Conservation (phyloP, 2,329 filamentous ascomycete species). For the Cercospora sojina region DNA sequence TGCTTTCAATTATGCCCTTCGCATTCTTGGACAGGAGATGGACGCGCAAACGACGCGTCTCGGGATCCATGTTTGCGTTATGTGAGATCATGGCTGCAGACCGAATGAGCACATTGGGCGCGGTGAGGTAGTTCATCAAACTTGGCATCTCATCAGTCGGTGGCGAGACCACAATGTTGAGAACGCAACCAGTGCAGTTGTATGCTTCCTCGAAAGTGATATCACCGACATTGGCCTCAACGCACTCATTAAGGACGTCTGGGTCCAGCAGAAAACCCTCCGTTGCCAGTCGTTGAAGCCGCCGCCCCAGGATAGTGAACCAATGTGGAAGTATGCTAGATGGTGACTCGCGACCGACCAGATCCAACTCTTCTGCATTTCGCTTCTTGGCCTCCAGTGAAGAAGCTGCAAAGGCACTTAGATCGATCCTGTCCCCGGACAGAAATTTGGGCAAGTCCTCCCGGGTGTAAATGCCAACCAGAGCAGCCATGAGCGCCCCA, state of each 20-base stretch:
- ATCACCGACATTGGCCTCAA: conserved; percentile 81
- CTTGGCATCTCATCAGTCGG: conserved; percentile 75
- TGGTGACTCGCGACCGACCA: conserved; percentile 44
- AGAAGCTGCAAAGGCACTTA: conserved; percentile 68
- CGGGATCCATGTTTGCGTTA: conserved; percentile 64
- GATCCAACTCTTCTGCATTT: conserved; percentile 11
- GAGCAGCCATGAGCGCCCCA: conserved; percentile 81
- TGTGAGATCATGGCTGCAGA: conserved; percentile 77
- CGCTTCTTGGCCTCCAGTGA: conserved; percentile 33
- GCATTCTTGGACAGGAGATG: conserved; percentile 76
- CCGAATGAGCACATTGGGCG: conserved; percentile 88
- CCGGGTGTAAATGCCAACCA: conserved; percentile 84
- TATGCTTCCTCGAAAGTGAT: conserved; percentile 93
- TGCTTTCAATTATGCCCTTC: conserved; percentile 69
- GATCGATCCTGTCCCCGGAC: conserved; percentile 75
- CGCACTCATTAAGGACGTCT: conserved; percentile 73
- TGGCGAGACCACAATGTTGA: conserved; percentile 89
- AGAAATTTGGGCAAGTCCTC: conserved; percentile 77
- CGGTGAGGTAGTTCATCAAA: conserved; percentile 86
- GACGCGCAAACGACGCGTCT: conserved; percentile 54
- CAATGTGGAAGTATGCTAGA: conserved; percentile 55
- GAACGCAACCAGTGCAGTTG: conserved; percentile 74
- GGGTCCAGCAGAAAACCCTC: conserved; percentile 80
- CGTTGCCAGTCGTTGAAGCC: conserved; percentile 65
- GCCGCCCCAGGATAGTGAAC: conserved; percentile 61